Percentiles rank a stretch among this genome's conserved stretches.
These are phyloP conservation scores for Primulina tabacum DNA, from an alignment of 257 asterid species.

Conservation along the genomic window DNA sequence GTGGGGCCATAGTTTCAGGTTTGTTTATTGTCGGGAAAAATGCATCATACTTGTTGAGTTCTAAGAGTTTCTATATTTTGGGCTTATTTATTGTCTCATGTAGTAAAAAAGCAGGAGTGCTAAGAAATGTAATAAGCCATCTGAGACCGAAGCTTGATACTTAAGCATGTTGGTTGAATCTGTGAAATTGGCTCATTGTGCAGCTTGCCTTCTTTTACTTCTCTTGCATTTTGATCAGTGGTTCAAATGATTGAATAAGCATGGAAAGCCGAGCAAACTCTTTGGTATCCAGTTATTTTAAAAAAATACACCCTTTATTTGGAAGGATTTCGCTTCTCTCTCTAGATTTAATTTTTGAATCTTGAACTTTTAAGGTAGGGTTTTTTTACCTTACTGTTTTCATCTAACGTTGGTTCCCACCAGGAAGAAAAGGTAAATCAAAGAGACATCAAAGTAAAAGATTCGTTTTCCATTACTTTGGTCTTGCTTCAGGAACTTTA, in stretches of 20 bases:
- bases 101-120: neutral
- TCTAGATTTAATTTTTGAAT: constrained; percentile 5
- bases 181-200: constrained; percentile 1
- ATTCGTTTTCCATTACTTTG: neutral
- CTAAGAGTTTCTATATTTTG: constrained; percentile 9
- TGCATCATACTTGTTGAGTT: neutral
- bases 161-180: constrained; percentile 2
- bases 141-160: constrained; percentile 8
- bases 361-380: neutral
- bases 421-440: neutral
- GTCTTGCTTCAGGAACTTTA: neutral
- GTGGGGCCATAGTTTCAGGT: constrained; percentile 98
- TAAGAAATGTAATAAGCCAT: neutral
- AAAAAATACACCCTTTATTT: neutral
- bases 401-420: neutral
- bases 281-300: constrained; percentile 5
- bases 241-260: neutral
- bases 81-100: constrained; percentile 1
- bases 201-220: constrained; percentile 13
- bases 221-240: constrained; percentile 7
- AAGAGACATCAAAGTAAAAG: constrained; percentile 1
- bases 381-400: neutral
- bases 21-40: constrained; percentile 15
- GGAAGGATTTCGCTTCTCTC: constrained; percentile 1
- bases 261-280: neutral